Base-by-base conservation (phyloP, 345 rosid species). In the Odontarrhena argentea region DNA sequence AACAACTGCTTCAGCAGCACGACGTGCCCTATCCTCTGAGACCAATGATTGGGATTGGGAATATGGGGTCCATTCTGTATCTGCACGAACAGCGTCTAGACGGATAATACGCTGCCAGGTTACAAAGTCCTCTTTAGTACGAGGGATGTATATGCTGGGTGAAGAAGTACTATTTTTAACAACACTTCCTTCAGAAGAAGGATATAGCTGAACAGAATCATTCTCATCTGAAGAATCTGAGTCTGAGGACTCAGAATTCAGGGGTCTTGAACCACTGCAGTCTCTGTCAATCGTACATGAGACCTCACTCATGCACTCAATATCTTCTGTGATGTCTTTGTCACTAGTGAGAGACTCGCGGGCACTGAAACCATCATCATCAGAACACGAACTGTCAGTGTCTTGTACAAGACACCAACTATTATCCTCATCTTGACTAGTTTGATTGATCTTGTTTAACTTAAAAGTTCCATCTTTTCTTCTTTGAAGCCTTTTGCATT, bases 61-160 rank as follows among this genome's bases (percentile, higher is more conserved):
- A 67, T 81, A 80, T 0, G 85, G 79, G 1, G 81, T 69, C 99
- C 96, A 91, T n/a, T 94, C 99, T 55, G 83, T 66, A 80, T 88
- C 90, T 1, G 96, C 91, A 60, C 99, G 96, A 32, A 94, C 84
- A n/a, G 99, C 99, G 67, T 94, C 99, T 15, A 94, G 83, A 36
- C 97, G 96, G 74, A 94, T 94, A 32, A 88, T 91, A 40, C 97
- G 88, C 69, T 86, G 96, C 99, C 99, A 94, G 0, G 91, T 87
- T 6, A 80, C 67, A 52, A 87, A 94, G 75, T 85, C 86, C 60
- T 94, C 99, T 18, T 78, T 74, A 32, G 81, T 60, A 18, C 51
- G 40, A 7, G 51, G 54, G 38, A 78, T 64, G 30, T 80, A 66
- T 28, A 34, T 43, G 32, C 52, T 72, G 8, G 63, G 60, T 9